Conservation (phyloP, 129 eudicot species). For the Oenanthe sinensis region DNA sequence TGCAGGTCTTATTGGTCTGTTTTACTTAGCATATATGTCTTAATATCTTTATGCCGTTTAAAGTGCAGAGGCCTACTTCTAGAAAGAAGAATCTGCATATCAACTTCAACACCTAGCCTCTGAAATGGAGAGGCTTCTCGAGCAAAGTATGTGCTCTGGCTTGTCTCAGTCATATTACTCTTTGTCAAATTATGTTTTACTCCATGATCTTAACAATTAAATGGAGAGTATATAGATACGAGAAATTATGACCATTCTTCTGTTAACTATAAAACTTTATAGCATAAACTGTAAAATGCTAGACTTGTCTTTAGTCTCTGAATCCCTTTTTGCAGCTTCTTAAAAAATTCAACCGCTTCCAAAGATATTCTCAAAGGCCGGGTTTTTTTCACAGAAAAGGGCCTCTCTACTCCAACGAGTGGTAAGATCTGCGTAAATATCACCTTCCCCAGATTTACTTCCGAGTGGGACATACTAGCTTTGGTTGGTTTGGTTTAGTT, state of each 20-base stretch:
- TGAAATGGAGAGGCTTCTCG: not conserved
- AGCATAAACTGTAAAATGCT: not conserved
- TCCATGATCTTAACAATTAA: not conserved
- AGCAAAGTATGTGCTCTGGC: not conserved
- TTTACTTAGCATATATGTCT: not conserved
- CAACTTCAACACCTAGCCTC: not conserved
- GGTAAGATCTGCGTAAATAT: not conserved
- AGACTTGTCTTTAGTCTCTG: not conserved
- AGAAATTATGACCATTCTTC: not conserved
- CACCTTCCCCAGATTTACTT: not conserved
- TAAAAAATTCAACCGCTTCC: not conserved
- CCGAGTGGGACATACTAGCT: not conserved
- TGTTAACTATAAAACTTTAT: not conserved
- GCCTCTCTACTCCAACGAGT: not conserved
- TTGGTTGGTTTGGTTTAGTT: not conserved
- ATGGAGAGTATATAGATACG: not conserved
- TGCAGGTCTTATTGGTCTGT: not conserved
- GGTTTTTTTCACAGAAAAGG: not conserved
- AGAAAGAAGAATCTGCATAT: not conserved
- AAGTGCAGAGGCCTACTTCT: not conserved
- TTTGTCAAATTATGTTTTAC: not conserved
- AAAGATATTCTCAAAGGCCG: not conserved
- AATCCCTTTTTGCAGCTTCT: not conserved
- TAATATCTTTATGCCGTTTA: not conserved
- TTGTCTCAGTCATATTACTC: not conserved